Base-by-base conservation (phyloP, 2,329 filamentous ascomycete genomes). In the Colletotrichum echinochloae region DNA sequence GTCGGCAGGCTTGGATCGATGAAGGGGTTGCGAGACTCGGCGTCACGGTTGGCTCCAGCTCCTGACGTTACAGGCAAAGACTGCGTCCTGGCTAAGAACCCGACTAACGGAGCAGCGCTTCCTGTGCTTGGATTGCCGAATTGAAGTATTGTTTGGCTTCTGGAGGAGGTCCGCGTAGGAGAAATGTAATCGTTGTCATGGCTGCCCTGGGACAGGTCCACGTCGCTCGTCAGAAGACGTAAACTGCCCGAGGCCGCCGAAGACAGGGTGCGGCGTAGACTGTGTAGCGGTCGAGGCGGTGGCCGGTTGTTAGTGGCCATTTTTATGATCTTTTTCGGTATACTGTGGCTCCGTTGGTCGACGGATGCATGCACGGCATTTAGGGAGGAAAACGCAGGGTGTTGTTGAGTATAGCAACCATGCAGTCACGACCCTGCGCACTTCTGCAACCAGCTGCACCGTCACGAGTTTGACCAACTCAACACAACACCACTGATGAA, bases 191-290 rank as follows among this genome's bases (percentile, higher is more conserved):
- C 62, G 26, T 60, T 16, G 30, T 66, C 30, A 16, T 33, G 23
- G 14, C 30, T 18, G 48, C 39, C 37, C 35, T 41, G 61, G 8
- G 48, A 48, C 1, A 60, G 46, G 7, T 69, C 62, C 6, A 55
- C 39, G 8, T 69, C 66, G 62, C 66, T 60, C 16, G 66, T 49
- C 33, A 69, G 37, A 14, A 66, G 54, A 2, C 41, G 55, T 20
- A 69, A 26, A 12, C 66, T 20, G 12, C 62, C 55, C 4, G 26
- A n/a, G 2, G 54, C 66, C 8, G 62, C 55, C 3, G 55, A 63
- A 6, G 62, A 69, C 3, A 64, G 30, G n/a, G 41, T 67, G 16
- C 59, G 55, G 33, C 65, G 39, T 2, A 67, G 7, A 8, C 37
- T 55, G 1, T 51, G 30, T 39, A 63, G 49, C 41, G 18, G 16